Evolutionary conservation across 176 grass and related monocot genomes (phyloP).

Genomic region (Lolium rigidum): DNA sequence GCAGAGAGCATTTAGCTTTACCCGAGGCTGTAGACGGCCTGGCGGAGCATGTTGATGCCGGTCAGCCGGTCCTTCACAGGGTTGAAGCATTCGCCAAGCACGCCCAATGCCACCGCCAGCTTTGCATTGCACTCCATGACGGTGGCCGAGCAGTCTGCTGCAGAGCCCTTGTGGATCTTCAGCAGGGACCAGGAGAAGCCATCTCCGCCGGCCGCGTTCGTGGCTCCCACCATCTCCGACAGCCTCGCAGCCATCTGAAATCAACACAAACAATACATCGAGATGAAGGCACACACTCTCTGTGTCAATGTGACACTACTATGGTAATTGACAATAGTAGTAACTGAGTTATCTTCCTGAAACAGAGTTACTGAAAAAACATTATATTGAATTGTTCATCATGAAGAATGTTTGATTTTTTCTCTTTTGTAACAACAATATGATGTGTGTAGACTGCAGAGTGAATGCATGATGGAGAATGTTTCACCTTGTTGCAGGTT

Average conservation of each 20-base stretch:
- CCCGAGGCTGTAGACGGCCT: constrained; percentile 75
- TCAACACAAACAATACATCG: no score
- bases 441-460: no score
- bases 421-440: no score
- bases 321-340: no score
- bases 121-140: constrained; percentile 61
- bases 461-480: not conserved
- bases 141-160: not conserved
- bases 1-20: constrained; percentile 21
- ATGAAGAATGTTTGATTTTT: no score
- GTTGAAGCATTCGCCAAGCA: constrained; percentile 79
- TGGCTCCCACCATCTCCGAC: constrained; percentile 52
- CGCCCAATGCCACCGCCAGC: constrained; percentile 54
- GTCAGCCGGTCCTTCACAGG: constrained; percentile 71
- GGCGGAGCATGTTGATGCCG: constrained; percentile 60
- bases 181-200: constrained; percentile 67
- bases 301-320: no score
- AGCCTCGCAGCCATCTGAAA: constrained; percentile 57
- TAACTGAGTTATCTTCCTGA: no score
- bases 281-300: no score
- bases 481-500: constrained; percentile 75
- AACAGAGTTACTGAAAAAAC: no score
- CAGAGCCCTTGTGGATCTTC: constrained; percentile 52
- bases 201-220: constrained; percentile 52
- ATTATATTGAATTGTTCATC: no score